phyloP scores from a whole-genome alignment of 768 basidiomycete genomes.

The Gelatoporia subvermispora region DNA sequence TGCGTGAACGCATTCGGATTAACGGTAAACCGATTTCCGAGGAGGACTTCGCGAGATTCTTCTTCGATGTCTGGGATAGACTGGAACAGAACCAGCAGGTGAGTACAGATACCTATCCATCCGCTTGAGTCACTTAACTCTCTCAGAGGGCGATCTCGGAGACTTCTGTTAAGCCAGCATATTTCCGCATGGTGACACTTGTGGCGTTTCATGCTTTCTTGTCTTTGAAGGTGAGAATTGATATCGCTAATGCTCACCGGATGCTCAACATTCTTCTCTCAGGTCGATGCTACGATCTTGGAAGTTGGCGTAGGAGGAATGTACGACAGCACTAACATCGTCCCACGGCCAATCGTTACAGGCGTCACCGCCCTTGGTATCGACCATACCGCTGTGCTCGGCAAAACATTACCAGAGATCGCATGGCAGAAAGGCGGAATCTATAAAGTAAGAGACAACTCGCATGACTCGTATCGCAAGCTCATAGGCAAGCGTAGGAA shows the following conservation, averaged over 20 bases:
- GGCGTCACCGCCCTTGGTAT: slow-evolving; percentile 89
- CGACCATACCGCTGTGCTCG: slow-evolving; percentile 85
- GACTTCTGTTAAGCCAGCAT: slow-evolving; percentile 76
- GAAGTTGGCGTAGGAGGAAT: slow-evolving; percentile 96
- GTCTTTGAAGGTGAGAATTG: slow-evolving; percentile 46
- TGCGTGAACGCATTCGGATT: slow-evolving; percentile 91
- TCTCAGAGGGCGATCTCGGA: slow-evolving; percentile 41
- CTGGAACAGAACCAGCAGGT: slow-evolving; percentile 63
- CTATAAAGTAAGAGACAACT: slow-evolving; percentile 59
- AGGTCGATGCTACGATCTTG: slow-evolving; percentile 84
- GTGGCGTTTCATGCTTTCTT: slow-evolving; percentile 90
- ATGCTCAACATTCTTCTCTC: not conserved
- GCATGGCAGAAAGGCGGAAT: slow-evolving; percentile 96
- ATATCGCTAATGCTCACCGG: not conserved
- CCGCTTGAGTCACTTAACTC: slow-evolving; percentile 2
- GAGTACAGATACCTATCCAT: slow-evolving; percentile 14
- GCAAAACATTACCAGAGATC: slow-evolving; percentile 84
- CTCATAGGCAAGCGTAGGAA: slow-evolving; percentile 36
- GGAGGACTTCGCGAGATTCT: slow-evolving; percentile 81
- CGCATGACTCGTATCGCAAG: not conserved
- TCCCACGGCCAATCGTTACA: slow-evolving; percentile 85
- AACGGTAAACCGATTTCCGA: slow-evolving; percentile 89
- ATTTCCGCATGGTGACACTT: slow-evolving; percentile 91
- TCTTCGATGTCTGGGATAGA: slow-evolving; percentile 94
- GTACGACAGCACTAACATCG: slow-evolving; percentile 94